Evolutionary conservation across 2,329 filamentous ascomycete genomes (phyloP), one percentile per base, ranked within the genome.

Genomic region (Juglanconis sp.): DNA sequence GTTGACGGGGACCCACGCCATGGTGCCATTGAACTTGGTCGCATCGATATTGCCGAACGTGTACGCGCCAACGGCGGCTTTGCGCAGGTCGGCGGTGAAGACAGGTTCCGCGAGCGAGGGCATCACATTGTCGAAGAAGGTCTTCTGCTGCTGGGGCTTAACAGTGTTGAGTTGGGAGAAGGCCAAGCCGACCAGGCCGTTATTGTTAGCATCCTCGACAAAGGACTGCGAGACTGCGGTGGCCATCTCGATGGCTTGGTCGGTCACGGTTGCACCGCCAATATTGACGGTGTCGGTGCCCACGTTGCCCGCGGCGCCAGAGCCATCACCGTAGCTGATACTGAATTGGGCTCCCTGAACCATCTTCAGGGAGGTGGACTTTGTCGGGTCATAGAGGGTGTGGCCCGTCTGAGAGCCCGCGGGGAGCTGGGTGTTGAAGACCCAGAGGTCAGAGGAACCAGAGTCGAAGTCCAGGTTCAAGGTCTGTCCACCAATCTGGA

Each of bases 361-460:
- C 51, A 64, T 57, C 49, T 67, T 60, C 57, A 76, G 76, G 11
- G 66, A 71, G 24, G 66, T 63, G 51, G 77, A 79, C 64, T 72
- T 65, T 13, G 63, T 59, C 3, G 75, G 69, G 65, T 79, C 70
- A 65, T 70, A 80, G 31, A 75, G 56, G 9, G 66, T 67, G 73
- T 89, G 88, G 44, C 79, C 79, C 34, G 70, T 68, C 42, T 77
- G 78, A 50, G 76, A 64, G 5, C 69, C 60, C 1, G 74, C 57
- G 1, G 80, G 69, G 42, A 91, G 80, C 57, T 80, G 70, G 15
- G 83, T 85, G 75, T 83, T 89, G 76, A 91, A 89, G 30, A 89
- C 83, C 88, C 88, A 92, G 76, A 90, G 79, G 72, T 91, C 89
- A 11, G 88, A 83, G 2, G 88, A 91, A 59, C 89, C 89, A n/a